Evolutionary conservation across 1,139 yeast genomes (phyloP), one percentile per base, ranked within the genome.

Genomic region (Blastobotrys aristatus): DNA sequence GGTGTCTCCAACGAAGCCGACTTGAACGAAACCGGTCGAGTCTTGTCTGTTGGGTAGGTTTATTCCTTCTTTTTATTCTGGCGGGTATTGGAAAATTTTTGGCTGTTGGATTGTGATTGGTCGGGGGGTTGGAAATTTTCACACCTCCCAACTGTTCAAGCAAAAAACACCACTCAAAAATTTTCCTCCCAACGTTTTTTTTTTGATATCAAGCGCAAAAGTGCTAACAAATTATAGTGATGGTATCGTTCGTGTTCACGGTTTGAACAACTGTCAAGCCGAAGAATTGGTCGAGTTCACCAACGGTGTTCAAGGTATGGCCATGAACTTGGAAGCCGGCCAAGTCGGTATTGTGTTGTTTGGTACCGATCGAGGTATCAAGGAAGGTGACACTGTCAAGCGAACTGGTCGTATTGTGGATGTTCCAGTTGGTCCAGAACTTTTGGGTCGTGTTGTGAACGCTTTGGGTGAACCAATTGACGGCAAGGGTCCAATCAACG

Each of bases 271-370:
- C 83, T 84, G 90, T 74, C 97, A 92, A 82, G 98, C 98, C 70
- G 98, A 92, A 79, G 99, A 94, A 79, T 83, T 94, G 74, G 97
- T 94, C 67, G 98, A 94, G 78, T 94, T 94, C 80, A 80, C 97
- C 56, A 89, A 98, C 54, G 98, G 99, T 80, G 97, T 92, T 68
- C 89, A 90, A 79, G 99, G 98, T 85, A 94, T 94, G 99, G 98
- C 98, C 69, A 82, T 94, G 73, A 94, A 94, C 84, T 86, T 94
- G 84, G 98, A 94, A 78, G 96, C 98, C 66, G 97, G 95, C 74
- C 97, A 92, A 79, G 98, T 94, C 74, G 99, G 99, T 87, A 82
- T 92, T 71, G 99, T 94, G 78, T 80, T 94, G 77, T 94, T 94
- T 80, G 98, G 98, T 79, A 90, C 97, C 61, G 99, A 94, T 75